Conservation (phyloP, 1,139 yeast genomes). For the Kurtzmaniella quercitrusa region DNA sequence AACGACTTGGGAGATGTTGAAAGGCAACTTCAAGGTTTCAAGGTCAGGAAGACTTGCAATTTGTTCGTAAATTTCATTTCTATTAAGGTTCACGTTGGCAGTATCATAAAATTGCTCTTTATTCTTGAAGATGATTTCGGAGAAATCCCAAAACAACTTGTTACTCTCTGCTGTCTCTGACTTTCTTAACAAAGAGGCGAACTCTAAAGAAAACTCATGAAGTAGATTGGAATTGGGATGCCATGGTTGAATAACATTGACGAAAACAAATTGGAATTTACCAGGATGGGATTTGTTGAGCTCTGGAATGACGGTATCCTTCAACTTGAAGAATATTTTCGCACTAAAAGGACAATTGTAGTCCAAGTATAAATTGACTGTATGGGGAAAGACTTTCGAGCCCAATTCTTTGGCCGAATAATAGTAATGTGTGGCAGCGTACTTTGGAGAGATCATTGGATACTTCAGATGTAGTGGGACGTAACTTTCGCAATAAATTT, state of each 20-base stretch:
- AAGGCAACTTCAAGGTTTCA: conserved; percentile 27
- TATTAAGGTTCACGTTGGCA: conserved; percentile 48
- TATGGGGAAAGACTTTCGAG: conserved; percentile 25
- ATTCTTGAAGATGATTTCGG: conserved; percentile 51
- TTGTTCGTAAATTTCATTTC: conserved; percentile 54
- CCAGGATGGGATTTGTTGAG: conserved; percentile 46
- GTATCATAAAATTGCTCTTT: conserved; percentile 59
- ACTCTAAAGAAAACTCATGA: conserved; percentile 72
- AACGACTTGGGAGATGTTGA: conserved; percentile 36
- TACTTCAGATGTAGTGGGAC: too few relatives aligned
- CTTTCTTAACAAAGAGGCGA: conserved; percentile 55
- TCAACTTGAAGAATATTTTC: conserved; percentile 56
- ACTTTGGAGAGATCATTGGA: conserved; percentile 46
- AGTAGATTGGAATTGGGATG: conserved; percentile 67
- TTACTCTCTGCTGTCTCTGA: conserved; percentile 19
- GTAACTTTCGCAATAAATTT: too few relatives aligned
- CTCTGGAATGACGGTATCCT: conserved; percentile 49
- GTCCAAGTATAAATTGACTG: conserved; percentile 59
- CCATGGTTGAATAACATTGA: conserved; percentile 83
- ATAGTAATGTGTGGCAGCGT: conserved; percentile 35
- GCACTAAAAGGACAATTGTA: conserved; percentile 77
- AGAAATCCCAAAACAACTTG: conserved; percentile 57
- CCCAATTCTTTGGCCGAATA: conserved; percentile 19
- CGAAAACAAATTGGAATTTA: conserved; percentile 53
- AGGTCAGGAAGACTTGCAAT: conserved; percentile 50